phyloP scores from a whole-genome alignment of 495 filamentous ascomycete species.

The Penicillium daleae region DNA sequence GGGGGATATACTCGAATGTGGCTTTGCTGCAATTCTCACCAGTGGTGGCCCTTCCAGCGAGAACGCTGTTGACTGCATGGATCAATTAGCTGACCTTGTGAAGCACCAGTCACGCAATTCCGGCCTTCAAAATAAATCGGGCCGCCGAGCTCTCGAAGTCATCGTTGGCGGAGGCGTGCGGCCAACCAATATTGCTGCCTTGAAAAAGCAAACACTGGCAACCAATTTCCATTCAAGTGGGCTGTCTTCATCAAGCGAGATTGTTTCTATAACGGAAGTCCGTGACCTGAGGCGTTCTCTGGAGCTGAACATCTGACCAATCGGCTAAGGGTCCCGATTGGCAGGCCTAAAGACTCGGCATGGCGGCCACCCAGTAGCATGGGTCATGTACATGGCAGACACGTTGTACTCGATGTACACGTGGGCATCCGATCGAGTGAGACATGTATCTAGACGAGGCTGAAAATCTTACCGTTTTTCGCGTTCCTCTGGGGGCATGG shows the following conservation, averaged over 20 bases:
- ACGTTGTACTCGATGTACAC: background rate
- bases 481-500: no score
- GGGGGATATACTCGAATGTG: slow-evolving; percentile 40
- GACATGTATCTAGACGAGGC: background rate
- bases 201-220: slow-evolving; percentile 33
- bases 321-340: background rate
- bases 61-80: slow-evolving; percentile 24
- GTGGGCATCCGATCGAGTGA: background rate
- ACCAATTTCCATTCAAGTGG: slow-evolving; percentile 47
- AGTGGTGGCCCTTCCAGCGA: slow-evolving; percentile 43
- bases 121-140: background rate
- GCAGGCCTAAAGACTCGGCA: background rate
- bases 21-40: slow-evolving; percentile 52
- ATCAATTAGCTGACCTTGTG: slow-evolving; percentile 16
- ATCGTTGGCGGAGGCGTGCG: slow-evolving; percentile 49
- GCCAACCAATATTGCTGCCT: slow-evolving; percentile 33
- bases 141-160: slow-evolving; percentile 20
- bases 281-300: background rate
- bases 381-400: background rate
- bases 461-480: no score
- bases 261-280: background rate
- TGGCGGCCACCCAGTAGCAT: background rate
- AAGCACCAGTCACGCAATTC: background rate
- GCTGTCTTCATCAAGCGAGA: slow-evolving; percentile 9
- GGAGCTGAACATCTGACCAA: background rate